A percentile compares a stretch with the other conserved stretches of the same genome.
Evolutionary conservation across 2,329 filamentous ascomycete genomes (phyloP).

Genomic region (Proliferodiscus dingleyae): DNA sequence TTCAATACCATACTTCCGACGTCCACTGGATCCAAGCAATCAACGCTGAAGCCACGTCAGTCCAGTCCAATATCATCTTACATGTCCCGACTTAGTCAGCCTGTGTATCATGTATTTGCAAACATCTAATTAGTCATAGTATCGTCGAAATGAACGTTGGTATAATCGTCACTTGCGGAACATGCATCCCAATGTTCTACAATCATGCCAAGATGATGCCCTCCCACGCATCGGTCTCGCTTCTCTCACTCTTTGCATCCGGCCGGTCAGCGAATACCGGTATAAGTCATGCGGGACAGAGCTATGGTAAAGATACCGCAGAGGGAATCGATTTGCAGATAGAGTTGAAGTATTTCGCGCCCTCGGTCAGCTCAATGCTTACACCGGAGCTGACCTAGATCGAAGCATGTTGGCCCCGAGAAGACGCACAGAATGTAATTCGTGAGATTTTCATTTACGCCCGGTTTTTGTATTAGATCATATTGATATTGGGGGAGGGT

Average conservation of each 20-base stretch:
- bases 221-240: not conserved
- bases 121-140: not conserved
- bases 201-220: not conserved
- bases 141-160: not conserved
- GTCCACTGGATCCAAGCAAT: not conserved
- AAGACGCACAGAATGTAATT: too few species aligned
- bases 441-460: too few species aligned
- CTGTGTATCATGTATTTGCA: not conserved
- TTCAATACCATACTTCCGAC: not conserved
- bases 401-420: too few species aligned
- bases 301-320: not conserved
- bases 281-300: not conserved
- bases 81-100: too few species aligned
- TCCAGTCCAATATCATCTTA: not conserved
- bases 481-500: too few species aligned
- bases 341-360: not conserved
- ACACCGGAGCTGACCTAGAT: too few species aligned
- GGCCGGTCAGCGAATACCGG: not conserved
- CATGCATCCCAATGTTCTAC: not conserved
- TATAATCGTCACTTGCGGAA: not conserved
- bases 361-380: not conserved
- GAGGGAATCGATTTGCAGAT: not conserved
- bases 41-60: not conserved
- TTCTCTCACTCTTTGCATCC: not conserved
- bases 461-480: too few species aligned